Conservation (phyloP, 176 grass and related monocot species). For the Eragrostis curvula region DNA sequence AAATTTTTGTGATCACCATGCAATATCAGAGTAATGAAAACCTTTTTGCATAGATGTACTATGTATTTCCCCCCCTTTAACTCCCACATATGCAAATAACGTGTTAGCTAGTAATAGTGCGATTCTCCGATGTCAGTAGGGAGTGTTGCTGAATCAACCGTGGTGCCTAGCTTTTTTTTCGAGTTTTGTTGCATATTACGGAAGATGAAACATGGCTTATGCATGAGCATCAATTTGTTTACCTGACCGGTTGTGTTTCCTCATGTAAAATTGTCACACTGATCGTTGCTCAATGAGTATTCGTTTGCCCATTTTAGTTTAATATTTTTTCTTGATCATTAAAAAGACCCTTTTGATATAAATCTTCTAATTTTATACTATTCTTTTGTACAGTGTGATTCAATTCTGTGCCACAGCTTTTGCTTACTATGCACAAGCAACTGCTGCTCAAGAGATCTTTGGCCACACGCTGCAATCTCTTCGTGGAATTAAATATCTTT, state of each 20-base stretch:
- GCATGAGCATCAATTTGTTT: background rate
- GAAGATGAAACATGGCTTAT: constrained; percentile 25
- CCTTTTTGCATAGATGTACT: background rate
- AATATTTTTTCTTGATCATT: background rate
- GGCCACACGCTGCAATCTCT: constrained; percentile 92
- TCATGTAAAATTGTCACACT: background rate
- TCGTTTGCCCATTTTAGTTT: constrained; percentile 4
- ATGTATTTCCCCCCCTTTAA: background rate
- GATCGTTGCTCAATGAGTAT: background rate
- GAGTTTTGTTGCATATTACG: background rate
- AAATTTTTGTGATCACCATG: background rate
- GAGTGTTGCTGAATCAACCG: background rate
- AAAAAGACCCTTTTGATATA: background rate
- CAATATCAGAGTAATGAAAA: background rate
- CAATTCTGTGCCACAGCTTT: constrained; percentile 98
- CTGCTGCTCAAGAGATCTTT: constrained; percentile 98
- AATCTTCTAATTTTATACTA: background rate
- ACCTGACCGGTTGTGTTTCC: background rate
- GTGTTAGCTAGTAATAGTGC: background rate
- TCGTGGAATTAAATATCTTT: constrained; percentile 97
- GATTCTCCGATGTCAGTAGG: constrained; percentile 1
- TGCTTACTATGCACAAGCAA: constrained; percentile 97
- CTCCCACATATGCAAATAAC: background rate
- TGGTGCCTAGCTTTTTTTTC: background rate
- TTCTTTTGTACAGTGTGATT: constrained; percentile 80